Base-by-base conservation (phyloP, 257 asterid genomes). In the Lycium ferocissimum region DNA sequence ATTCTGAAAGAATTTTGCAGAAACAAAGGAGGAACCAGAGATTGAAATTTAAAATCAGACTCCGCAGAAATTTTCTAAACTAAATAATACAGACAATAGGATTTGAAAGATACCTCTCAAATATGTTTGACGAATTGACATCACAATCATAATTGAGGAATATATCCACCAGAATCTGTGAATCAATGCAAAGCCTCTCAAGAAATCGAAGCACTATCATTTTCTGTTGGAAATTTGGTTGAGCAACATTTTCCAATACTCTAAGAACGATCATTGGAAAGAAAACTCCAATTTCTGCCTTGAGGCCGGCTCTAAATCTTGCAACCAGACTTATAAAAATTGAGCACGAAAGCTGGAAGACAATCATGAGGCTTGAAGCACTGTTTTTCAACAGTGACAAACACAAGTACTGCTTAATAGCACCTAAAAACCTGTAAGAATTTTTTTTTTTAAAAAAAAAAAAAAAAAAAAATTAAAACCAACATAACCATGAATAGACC, bases 271-370 rank as follows among this genome's bases (percentile, higher is more conserved):
- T 97, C 99, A 97, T 97, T 22, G 99, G 99, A 88, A 95, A 97
- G 94, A 97, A 95, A 53, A 97, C 98, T 73, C 99, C 99, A 88
- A 96, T 94, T 88, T 96, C 99, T 87, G 98, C 98, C 91, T 96
- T 96, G 88, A 94, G 88, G 58, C 99, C 99, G 84, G 97, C 98
- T 92, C 99, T 93, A 91, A 96, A 96, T 89, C 98, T 91, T 85
- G 99, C 93, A 40, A 96, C 98, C 88, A 96, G 90, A 84, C 99
- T 96, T 37, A 96, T 92, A 83, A 96, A 96, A 89, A 96, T 96
- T 78, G 99, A 96, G 94, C 99, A 94, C n/a, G 99, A 96, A 86
- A 96, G 99, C 95, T 96, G 99, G 94, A 94, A 96, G 86, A 96
- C 93, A 88, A 93, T 93, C 98, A 94, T 91, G 78, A 93, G 98